Conservation (phyloP, 2,329 filamentous ascomycete genomes). For the Penicillium hordei region DNA sequence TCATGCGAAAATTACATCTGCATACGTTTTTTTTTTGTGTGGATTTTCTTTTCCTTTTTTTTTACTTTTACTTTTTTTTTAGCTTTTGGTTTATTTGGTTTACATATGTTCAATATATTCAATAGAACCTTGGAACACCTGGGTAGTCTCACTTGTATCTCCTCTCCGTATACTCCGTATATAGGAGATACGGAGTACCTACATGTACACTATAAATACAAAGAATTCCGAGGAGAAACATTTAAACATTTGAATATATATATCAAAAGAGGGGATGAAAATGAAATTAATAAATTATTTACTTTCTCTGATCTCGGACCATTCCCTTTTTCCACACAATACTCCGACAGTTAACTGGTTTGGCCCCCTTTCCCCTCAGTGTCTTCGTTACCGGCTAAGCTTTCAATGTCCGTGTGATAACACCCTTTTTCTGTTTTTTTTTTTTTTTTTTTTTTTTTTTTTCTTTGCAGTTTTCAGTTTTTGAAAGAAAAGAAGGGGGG, state of each 20-base stretch:
- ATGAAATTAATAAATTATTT: conserved; percentile 2
- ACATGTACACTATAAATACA: neutral
- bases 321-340: conserved; percentile 22
- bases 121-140: too few species aligned
- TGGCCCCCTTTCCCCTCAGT: conserved; percentile 26
- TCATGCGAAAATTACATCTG: conserved; percentile 7
- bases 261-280: neutral
- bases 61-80: neutral
- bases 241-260: neutral
- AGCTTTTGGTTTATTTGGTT: neutral
- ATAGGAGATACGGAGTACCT: neutral
- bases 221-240: neutral
- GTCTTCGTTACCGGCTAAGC: conserved; percentile 20
- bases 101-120: too few species aligned
- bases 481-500: conserved; percentile 2
- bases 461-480: neutral
- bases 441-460: too few species aligned
- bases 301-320: conserved; percentile 17
- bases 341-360: conserved; percentile 21
- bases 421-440: neutral
- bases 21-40: neutral
- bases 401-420: conserved; percentile 21
- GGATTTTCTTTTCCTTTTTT: neutral
- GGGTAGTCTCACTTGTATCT: neutral
- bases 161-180: neutral